Base-by-base conservation (phyloP, 768 basidiomycete species). In the Suillus alpinus region DNA sequence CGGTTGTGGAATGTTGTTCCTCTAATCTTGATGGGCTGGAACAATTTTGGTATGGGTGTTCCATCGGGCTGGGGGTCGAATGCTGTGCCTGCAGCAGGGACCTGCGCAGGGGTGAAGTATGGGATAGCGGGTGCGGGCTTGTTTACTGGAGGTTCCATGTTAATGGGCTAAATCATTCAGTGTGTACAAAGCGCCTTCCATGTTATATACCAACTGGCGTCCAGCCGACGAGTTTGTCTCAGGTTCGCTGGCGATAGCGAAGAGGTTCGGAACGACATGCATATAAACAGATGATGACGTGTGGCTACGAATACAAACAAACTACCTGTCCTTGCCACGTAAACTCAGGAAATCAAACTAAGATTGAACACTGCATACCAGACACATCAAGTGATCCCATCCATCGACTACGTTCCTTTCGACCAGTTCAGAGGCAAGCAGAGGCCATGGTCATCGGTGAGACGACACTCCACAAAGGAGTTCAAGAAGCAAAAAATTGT, bases 1-100 rank as follows among this genome's bases (percentile, higher is more conserved):
- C 91, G 77, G 71, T 94, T 92, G 71, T 89, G 88, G 78, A 94
- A 90, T 6, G 77, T 79, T 1, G 84, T 72, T 32, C 80, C 81
- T 52, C 81, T 76, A 39, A 94, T 80, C 9, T 77, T 86, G 26
- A 94, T 65, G 5, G 88, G 85, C 60, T 84, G 73, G 74, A 94
- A 94, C 14, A 93, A 71, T 55, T 66, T 76, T 5, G 79, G 80
- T 41, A 78, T 73, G 0, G 71, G 66, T 44, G 67, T 74, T n/a
- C 73, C 79, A 62, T 76, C 70, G 3, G 75, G 74, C 53, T 80
- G 77, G 6, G 76, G 73, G 53, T 75, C 70, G 46, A 74, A 59
- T 2, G 80, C 81, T 18, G 77, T 77, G n/a, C 83, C 82, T 2
- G 81, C 70, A 23, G 76, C 70, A 7, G 77, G 78, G 13, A 70